A percentile compares a stretch with the other conserved stretches of the same genome.
These are phyloP conservation scores for Coriolopsis trogii DNA, from an alignment of 1,284 basidiomycete genomes.

Conservation along the genomic window DNA sequence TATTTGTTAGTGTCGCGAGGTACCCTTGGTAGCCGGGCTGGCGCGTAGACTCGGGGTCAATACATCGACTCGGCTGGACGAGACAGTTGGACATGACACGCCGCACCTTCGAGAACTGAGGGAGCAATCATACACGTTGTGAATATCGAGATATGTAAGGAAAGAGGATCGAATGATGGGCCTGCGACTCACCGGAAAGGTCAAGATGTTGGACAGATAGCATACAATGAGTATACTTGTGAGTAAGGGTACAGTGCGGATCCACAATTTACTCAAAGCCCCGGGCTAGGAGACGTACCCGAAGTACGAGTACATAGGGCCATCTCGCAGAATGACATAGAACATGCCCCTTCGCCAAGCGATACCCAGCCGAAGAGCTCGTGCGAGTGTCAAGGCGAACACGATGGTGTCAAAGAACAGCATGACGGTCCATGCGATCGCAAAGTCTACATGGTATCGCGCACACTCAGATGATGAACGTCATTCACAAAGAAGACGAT, in stretches of 20 bases:
- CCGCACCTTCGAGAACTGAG: not conserved
- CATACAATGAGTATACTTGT: constrained; percentile 2
- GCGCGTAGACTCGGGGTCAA: not conserved
- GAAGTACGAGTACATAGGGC: not conserved
- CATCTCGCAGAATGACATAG: not conserved
- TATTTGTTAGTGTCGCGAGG: not conserved
- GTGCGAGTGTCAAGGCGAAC: not conserved
- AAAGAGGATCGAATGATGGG: not conserved
- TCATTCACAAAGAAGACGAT: too few species aligned
- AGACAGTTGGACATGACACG: too few species aligned
- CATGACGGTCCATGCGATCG: not conserved
- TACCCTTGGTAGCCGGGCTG: not conserved
- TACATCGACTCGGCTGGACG: not conserved
- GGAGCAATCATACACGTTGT: not conserved
- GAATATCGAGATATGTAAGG: not conserved
- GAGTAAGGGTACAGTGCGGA: not conserved
- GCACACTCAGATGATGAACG: too few species aligned
- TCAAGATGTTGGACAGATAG: constrained; percentile 3
- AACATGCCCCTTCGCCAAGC: constrained; percentile 1
- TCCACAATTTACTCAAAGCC: not conserved
- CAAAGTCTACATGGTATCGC: too few species aligned
- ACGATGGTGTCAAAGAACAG: constrained; percentile 1
- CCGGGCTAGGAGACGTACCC: not conserved
- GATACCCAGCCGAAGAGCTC: not conserved
- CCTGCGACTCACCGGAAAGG: not conserved